phyloP scores from a whole-genome alignment of 768 basidiomycete genomes.

The Pleurotus ostreatus region DNA sequence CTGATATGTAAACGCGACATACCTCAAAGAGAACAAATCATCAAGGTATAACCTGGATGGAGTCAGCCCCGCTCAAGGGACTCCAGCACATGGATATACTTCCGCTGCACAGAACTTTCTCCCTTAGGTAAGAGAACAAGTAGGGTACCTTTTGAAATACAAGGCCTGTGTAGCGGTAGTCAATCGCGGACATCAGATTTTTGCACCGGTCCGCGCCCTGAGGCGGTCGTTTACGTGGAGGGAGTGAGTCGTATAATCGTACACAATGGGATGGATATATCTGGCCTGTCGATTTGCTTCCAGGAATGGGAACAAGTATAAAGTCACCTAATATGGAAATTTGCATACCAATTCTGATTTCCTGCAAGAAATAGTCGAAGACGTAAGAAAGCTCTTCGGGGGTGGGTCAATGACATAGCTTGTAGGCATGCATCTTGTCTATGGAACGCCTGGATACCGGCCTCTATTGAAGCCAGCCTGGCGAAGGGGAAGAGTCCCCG shows the following conservation, averaged over 20 bases:
- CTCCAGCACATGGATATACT: conserved; percentile 1
- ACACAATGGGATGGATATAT: conserved; percentile 5
- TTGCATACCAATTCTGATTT: neutral
- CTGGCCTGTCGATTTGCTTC: conserved; percentile 3
- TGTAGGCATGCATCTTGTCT: too few species aligned
- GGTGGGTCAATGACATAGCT: too few species aligned
- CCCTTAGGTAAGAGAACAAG: conserved; percentile 8
- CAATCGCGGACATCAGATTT: neutral
- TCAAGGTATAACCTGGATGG: neutral
- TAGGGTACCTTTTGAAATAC: conserved; percentile 1
- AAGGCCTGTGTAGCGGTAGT: neutral
- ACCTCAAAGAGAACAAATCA: conserved; percentile 5
- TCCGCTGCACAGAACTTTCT: conserved; percentile 1
- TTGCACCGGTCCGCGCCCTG: too few species aligned
- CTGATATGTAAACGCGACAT: conserved; percentile 4
- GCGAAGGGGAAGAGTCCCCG: too few species aligned
- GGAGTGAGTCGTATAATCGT: neutral
- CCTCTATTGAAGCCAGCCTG: too few species aligned
- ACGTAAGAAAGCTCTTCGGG: too few species aligned
- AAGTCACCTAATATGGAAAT: conserved; percentile 2
- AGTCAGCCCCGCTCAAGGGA: conserved; percentile 3
- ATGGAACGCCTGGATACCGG: too few species aligned
- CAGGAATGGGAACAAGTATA: conserved; percentile 7
- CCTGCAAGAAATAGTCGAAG: too few species aligned
- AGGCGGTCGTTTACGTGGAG: too few species aligned